Evolutionary conservation across 2,329 filamentous ascomycete genomes (phyloP).

Genomic region (Paramyrothecium roridum): DNA sequence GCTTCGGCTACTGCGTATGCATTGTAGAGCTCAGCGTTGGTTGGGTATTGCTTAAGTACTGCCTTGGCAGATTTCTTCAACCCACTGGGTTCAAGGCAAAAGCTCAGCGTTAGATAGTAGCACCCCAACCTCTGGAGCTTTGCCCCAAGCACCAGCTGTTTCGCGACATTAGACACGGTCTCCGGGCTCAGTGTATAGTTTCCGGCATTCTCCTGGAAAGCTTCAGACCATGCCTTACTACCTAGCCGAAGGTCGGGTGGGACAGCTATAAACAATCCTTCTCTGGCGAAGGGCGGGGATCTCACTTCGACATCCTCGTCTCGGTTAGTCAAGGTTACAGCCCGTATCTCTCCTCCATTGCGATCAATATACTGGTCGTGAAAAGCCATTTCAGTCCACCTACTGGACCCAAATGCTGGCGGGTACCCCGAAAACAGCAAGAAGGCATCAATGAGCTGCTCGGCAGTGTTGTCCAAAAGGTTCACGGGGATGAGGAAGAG

Average conservation of each 20-base stretch:
- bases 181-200: slow-evolving; percentile 28
- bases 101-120: slow-evolving; percentile 69
- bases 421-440: slow-evolving; percentile 66
- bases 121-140: slow-evolving; percentile 47
- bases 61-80: slow-evolving; percentile 70
- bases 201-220: slow-evolving; percentile 24
- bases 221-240: slow-evolving; percentile 40
- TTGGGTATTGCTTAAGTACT: slow-evolving; percentile 65
- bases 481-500: slow-evolving; percentile 48
- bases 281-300: not conserved
- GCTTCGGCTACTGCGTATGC: slow-evolving; percentile 73
- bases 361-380: slow-evolving; percentile 24
- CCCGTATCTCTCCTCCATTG: not conserved
- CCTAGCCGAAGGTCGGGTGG: slow-evolving; percentile 51
- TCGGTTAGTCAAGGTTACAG: not conserved
- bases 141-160: slow-evolving; percentile 50
- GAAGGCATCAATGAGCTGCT: slow-evolving; percentile 65
- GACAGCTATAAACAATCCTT: not conserved
- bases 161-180: slow-evolving; percentile 53
- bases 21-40: slow-evolving; percentile 70
- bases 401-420: slow-evolving; percentile 29
- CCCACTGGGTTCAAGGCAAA: slow-evolving; percentile 45
- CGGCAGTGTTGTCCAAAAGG: slow-evolving; percentile 29
- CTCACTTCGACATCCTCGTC: not conserved
- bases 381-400: slow-evolving; percentile 24